phyloP scores from a whole-genome alignment of 805 yeast genomes.

The Huiozyma sinensis region DNA sequence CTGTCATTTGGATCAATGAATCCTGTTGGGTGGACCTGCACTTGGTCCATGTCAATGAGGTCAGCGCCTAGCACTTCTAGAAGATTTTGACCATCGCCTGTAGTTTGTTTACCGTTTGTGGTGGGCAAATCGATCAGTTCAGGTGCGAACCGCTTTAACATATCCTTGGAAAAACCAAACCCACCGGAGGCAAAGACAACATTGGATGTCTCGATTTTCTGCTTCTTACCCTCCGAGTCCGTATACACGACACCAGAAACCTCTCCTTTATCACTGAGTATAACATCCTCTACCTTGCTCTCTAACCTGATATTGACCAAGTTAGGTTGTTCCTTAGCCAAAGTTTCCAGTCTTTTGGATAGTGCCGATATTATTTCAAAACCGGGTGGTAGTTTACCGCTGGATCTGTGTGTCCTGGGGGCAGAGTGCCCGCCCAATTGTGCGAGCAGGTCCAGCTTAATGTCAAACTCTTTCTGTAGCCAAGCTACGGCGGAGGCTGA shows the following conservation, averaged over 20 bases:
- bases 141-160: slow-evolving; percentile 37
- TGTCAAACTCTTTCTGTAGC: slow-evolving; percentile 52
- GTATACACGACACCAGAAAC: slow-evolving; percentile 36
- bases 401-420: slow-evolving; percentile 74
- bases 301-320: slow-evolving; percentile 31
- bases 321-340: slow-evolving; percentile 18
- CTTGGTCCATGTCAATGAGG: slow-evolving; percentile 45
- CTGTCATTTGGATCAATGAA: slow-evolving; percentile 37
- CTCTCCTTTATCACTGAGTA: slow-evolving; percentile 19
- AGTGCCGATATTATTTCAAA: slow-evolving; percentile 44
- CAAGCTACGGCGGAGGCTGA: slow-evolving; percentile 62
- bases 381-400: slow-evolving; percentile 47
- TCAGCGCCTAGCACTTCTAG: slow-evolving; percentile 38
- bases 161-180: slow-evolving; percentile 32
- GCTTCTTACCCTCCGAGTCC: slow-evolving; percentile 21
- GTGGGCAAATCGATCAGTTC: slow-evolving; percentile 39
- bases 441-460: slow-evolving; percentile 59
- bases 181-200: slow-evolving; percentile 56
- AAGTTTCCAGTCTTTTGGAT: slow-evolving; percentile 28
- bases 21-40: slow-evolving; percentile 60
- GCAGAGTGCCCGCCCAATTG: slow-evolving; percentile 75
- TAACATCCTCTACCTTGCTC: slow-evolving; percentile 30
- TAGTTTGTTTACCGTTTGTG: slow-evolving; percentile 45
- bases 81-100: slow-evolving; percentile 50
- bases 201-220: slow-evolving; percentile 21